These are phyloP conservation scores for Fusarium begoniae DNA, from an alignment of 2,329 filamentous ascomycete species.

Conservation along the genomic window DNA sequence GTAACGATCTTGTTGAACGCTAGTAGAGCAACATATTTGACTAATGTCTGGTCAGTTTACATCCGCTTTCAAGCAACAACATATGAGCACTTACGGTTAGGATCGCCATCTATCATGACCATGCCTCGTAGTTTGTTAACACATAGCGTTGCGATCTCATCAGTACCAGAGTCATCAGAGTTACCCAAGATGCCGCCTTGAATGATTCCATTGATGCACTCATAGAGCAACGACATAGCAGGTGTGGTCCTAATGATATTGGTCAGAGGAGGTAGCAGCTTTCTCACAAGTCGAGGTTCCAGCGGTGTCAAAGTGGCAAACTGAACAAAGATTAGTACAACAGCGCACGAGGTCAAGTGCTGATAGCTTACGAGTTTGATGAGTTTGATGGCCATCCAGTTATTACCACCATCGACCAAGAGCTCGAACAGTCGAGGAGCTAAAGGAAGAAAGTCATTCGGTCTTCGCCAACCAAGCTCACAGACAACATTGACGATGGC, in stretches of 20 bases:
- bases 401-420: constrained; percentile 90
- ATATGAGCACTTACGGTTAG: constrained; percentile 74
- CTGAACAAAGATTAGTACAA: constrained; percentile 54
- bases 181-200: constrained; percentile 93
- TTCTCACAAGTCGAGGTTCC: constrained; percentile 90
- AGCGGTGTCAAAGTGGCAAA: constrained; percentile 94
- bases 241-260: constrained; percentile 93
- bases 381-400: constrained; percentile 99
- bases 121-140: constrained; percentile 93
- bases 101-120: constrained; percentile 92
- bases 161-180: constrained; percentile 81
- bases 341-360: neutral
- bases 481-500: constrained; percentile 97
- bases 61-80: neutral
- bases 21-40: constrained; percentile 96
- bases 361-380: constrained; percentile 82
- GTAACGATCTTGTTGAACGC: constrained; percentile 95
- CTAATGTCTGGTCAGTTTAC: constrained; percentile 54
- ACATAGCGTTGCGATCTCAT: constrained; percentile 92
- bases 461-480: constrained; percentile 92
- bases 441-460: constrained; percentile 91
- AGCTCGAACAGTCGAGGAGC: constrained; percentile 93
- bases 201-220: constrained; percentile 98
- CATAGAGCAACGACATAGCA: constrained; percentile 97
- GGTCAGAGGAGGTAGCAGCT: constrained; percentile 88